Conservation (phyloP, 2,329 filamentous ascomycete species). For the Neofusicoccum parvum region DNA sequence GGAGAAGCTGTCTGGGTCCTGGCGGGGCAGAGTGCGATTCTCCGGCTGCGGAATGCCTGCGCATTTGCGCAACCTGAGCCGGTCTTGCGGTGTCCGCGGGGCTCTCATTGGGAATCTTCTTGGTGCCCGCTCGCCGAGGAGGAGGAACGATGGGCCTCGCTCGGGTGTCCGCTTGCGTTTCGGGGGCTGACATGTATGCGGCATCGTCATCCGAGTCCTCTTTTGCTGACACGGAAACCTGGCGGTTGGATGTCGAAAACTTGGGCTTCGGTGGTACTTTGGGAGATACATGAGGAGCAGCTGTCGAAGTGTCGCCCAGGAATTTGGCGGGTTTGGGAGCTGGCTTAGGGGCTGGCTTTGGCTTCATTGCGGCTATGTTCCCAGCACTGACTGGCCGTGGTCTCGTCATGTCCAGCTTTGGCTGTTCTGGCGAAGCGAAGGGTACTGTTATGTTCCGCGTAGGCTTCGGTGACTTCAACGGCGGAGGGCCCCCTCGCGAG, state of each 20-base stretch:
- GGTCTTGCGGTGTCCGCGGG: background rate
- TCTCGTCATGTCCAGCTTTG: background rate
- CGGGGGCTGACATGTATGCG: slow-evolving; percentile 37
- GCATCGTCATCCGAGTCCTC: slow-evolving; percentile 22
- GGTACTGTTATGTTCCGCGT: slow-evolving; percentile 26
- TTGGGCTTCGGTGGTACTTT: slow-evolving; percentile 3
- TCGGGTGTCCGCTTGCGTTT: slow-evolving; percentile 35
- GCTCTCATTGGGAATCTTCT: slow-evolving; percentile 25
- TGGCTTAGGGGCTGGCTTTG: slow-evolving; percentile 28
- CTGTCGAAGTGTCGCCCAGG: slow-evolving; percentile 11
- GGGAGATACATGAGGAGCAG: background rate
- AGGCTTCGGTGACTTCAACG: slow-evolving; percentile 47
- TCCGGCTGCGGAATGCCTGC: slow-evolving; percentile 30
- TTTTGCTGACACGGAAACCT: background rate
- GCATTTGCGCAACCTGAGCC: background rate
- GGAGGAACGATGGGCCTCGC: slow-evolving; percentile 37
- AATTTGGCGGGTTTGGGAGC: slow-evolving; percentile 32
- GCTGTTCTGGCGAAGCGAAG: background rate
- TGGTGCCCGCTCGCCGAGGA: slow-evolving; percentile 37
- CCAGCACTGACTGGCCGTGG: slow-evolving; percentile 22
- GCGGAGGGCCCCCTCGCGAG: slow-evolving; percentile 32
- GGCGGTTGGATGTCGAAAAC: background rate
- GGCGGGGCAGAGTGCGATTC: slow-evolving; percentile 28
- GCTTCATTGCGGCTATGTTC: slow-evolving; percentile 27
- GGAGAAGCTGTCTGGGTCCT: slow-evolving; percentile 29